These are phyloP conservation scores for Echinochloa phyllopogon DNA, from an alignment of 176 grass and related monocot genomes.

Conservation along the genomic window DNA sequence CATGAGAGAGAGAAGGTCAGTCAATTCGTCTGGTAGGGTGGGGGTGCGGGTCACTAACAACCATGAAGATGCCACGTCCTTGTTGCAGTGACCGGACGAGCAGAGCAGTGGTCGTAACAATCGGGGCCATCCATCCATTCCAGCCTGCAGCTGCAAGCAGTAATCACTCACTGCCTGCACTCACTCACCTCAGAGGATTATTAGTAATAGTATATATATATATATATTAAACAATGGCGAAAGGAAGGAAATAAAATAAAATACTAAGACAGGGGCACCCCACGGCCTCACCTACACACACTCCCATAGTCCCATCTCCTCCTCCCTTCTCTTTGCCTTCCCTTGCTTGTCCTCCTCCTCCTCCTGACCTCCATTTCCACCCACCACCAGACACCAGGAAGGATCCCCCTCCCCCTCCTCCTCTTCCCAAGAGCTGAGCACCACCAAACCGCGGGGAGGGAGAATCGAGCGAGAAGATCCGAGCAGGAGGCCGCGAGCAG, in stretches of 20 bases:
- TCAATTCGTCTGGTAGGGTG: not conserved
- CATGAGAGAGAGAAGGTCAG: not conserved
- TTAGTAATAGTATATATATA: not conserved
- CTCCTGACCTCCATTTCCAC: constrained; percentile 42
- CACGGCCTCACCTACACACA: constrained; percentile 27
- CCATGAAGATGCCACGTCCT: constrained; percentile 75
- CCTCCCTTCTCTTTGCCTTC: not conserved
- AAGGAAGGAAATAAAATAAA: constrained; percentile 22
- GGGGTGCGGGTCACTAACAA: constrained; percentile 40
- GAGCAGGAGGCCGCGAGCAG: constrained; percentile 37
- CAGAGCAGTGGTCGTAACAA: constrained; percentile 45
- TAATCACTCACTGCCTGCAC: not conserved
- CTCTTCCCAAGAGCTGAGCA: constrained; percentile 38
- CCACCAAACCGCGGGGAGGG: not conserved
- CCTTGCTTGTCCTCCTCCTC: constrained; percentile 24
- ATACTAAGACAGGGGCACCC: constrained; percentile 17
- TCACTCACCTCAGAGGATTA: constrained; percentile 32
- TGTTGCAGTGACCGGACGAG: constrained; percentile 55
- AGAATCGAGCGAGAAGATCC: constrained; percentile 27
- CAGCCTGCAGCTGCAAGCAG: not conserved
- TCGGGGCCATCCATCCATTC: not conserved
- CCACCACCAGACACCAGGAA: constrained; percentile 46
- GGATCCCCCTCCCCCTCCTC: not conserved
- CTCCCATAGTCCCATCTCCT: not conserved
- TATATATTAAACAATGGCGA: not conserved